Evolutionary conservation across 2,329 filamentous ascomycete genomes (phyloP), one percentile per base, ranked within the genome.

Genomic region (Colletotrichum incanum): DNA sequence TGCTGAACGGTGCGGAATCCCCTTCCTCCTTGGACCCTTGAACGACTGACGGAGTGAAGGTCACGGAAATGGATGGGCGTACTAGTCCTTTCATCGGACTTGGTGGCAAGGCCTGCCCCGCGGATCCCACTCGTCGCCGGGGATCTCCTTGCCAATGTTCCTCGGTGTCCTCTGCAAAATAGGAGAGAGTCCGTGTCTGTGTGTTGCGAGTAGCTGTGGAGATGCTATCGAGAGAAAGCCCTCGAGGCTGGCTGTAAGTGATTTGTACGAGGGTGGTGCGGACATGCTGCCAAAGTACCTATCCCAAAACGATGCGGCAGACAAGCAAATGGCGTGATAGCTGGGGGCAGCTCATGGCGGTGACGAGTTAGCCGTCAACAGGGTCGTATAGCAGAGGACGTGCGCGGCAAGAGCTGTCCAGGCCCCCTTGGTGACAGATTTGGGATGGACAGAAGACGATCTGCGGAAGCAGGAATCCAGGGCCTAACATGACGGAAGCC

Each of bases 291-390:
- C 60, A 43, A 39, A 65, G 49, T 43, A 26, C 16, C 37, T 23
- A 50, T 63, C 41, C 59, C 28, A 61, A 49, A 61, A 23, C 43
- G 68, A 52, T 65, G 43, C 59, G 65, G 65, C 37, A 72, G 54
- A 60, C 39, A 31, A 60, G 55, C 55, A 72, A 55, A 70, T 72
- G 70, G 70, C 70, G 70, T 72, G 70, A 70, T 65, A 50, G 43
- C 49, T 65, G 59, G 65, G 70, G 70, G 69, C 59, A 52, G 59
- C 47, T 72, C 59, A 72, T 54, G 59, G 59, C 69, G 69, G 69
- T 64, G 65, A 65, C 64, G 68, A 67, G 56, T 55, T 56, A 67
- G 34, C 52, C 37, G 47, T 69, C 49, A 59, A 41, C 60, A 70
- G 60, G 65, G 70, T 60, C 23, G 39, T 60, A 20, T 37, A 34